These are phyloP conservation scores for Retiboletus fuscus DNA, from an alignment of 1,284 basidiomycete genomes.

Conservation along the genomic window DNA sequence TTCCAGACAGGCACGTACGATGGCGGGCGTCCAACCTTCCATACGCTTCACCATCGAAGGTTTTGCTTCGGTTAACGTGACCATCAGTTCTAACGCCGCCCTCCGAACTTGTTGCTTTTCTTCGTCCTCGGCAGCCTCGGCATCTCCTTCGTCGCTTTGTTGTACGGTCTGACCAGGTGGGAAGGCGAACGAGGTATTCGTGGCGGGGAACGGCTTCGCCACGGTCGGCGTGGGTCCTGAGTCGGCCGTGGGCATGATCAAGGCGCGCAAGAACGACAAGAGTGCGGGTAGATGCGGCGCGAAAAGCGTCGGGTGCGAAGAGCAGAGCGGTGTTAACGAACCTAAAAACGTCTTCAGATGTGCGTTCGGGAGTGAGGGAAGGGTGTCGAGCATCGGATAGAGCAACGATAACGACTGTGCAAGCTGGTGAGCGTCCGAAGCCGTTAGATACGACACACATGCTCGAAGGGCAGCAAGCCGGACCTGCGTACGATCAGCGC, in stretches of 20 bases:
- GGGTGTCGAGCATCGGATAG: conserved; percentile 75
- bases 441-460: conserved; percentile 70
- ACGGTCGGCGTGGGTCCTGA: conserved; percentile 81
- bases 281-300: conserved; percentile 71
- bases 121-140: conserved; percentile 61
- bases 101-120: conserved; percentile 70
- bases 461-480: conserved; percentile 68
- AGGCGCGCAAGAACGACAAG: conserved; percentile 71
- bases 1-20: conserved; percentile 80
- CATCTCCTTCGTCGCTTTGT: conserved; percentile 47
- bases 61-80: conserved; percentile 75
- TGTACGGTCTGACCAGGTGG: conserved; percentile 54
- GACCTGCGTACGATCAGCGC: conserved; percentile 50
- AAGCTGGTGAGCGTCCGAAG: conserved; percentile 67
- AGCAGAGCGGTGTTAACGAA: conserved; percentile 78
- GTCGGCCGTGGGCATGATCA: conserved; percentile 73
- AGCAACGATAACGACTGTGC: conserved; percentile 67
- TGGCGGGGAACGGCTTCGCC: conserved; percentile 69
- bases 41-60: conserved; percentile 74
- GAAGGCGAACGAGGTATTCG: conserved; percentile 61
- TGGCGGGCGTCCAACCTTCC: conserved; percentile 73
- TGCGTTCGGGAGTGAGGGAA: conserved; percentile 64
- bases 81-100: conserved; percentile 80
- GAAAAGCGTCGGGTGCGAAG: conserved; percentile 74
- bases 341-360: conserved; percentile 73